Evolutionary conservation across 1,284 basidiomycete genomes (phyloP), one percentile per base, ranked within the genome.

Genomic region (Moesziomyces sp.): DNA sequence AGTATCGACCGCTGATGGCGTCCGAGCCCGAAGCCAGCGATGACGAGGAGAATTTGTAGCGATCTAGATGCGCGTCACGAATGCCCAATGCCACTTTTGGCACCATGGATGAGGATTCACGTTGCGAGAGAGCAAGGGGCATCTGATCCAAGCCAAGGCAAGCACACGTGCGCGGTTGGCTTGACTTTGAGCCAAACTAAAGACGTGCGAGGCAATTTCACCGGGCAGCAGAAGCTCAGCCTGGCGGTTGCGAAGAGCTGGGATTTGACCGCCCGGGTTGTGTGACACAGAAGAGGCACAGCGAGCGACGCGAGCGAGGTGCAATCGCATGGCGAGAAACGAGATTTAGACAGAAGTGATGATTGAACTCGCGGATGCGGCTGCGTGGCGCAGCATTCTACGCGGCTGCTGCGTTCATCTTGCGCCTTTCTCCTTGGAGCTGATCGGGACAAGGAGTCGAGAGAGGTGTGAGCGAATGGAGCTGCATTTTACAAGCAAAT

Each of bases 381-480:
- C 18, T 48, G 24, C 35, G 1, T 1, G 5, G 21, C 23, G 23
- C 8, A 21, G 28, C 14, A 13, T 3, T 54, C 45, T 60, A 70
- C 42, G 51, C 45, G 11, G 19, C 24, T 19, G 46, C 46, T 33
- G 28, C 38, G 14, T 62, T 63, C 58, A 79, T 77, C 65, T 77
- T 79, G 38, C 64, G 61, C 54, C 78, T 66, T 33, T 79, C 78
- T 45, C 78, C 78, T 48, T 79, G 72, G 42, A 80, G 60, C 76
- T 77, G 64, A 48, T 5, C 4, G 23, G 14, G 11, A 24, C n/a
- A 10, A 30, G 11, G 30, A 33, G 18, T 3, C 40, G 6, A 19
- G 11, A 26, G 33, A 48, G 8, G 26, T 33, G 44, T 30, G 4
- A 40, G 49, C 35, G 35, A n/a, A 38, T 19, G 5, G 5, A 43